Evolutionary conservation across 2,329 filamentous ascomycete genomes (phyloP), one percentile per base, ranked within the genome.

Genomic region (Epichloe festucae): DNA sequence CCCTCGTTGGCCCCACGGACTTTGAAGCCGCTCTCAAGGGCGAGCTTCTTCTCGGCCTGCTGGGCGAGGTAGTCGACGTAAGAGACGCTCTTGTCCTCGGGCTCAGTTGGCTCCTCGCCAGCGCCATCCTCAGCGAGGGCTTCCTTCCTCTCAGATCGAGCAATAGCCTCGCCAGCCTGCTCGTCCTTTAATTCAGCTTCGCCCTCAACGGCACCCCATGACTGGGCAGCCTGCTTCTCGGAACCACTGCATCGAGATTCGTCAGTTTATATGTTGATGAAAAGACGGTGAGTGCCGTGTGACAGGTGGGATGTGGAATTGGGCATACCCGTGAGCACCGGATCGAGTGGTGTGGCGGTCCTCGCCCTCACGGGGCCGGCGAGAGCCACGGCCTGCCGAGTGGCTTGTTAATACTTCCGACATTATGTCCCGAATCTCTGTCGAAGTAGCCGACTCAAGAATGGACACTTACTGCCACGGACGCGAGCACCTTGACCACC

Each of bases 1-100:
- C 90, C 90, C 77, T 96, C 90, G 77, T 97, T 96, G 71, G 91
- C 75, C 76, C 89, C 83, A 74, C 93, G 91, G 66, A 89, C 78
- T 64, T 87, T 79, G 63, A 84, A 78, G 50, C 59, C 61, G 61
- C 73, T 70, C 61, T 79, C 79, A 58, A 91, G 79, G 59, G 80
- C 79, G 58, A 81, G 73, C 75, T 89, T 90, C 81, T 90, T 91
- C 75, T 80, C 77, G 54, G 76, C 77, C 62, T 69, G 72, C 71
- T 81, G 75, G 66, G 83, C 87, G 50, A 94, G 81, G 77, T 95
- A 98, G 60, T 93, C 87, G 65, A 79, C 75, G 73, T 90, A 95
- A 51, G 89, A 93, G 75, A 95, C 85, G 75, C 78, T 81, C 81
- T 93, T 94, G 71, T 94, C 87, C 73, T 89, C 84, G 48, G 81